phyloP scores from a whole-genome alignment of 2,329 filamentous ascomycete genomes.

The Hypoxylon sp. region DNA sequence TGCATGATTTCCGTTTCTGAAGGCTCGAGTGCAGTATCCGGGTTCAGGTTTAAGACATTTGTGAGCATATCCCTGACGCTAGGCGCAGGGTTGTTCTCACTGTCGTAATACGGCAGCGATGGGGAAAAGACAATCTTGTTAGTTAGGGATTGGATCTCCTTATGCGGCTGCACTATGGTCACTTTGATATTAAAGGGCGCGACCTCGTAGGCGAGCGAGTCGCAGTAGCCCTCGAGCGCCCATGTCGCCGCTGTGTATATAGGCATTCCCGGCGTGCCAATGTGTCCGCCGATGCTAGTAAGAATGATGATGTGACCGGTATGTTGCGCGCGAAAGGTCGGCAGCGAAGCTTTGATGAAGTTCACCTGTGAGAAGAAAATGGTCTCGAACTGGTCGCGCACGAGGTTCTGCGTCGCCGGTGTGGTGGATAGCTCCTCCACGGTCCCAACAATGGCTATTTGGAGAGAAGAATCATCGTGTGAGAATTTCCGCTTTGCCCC shows the following conservation, averaged over 20 bases:
- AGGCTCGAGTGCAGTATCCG: conserved; percentile 70
- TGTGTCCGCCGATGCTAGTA: conserved; percentile 90
- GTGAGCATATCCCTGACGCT: conserved; percentile 86
- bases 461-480: conserved; percentile 35
- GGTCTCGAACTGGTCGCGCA: conserved; percentile 92
- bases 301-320: conserved; percentile 92
- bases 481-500: conserved; percentile 39
- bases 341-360: conserved; percentile 90
- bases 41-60: conserved; percentile 82
- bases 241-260: conserved; percentile 94
- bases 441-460: conserved; percentile 83
- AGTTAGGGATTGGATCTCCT: conserved; percentile 89
- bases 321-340: conserved; percentile 82
- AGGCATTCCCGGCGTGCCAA: conserved; percentile 91
- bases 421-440: conserved; percentile 89
- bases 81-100: conserved; percentile 80
- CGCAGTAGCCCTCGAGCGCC: conserved; percentile 96
- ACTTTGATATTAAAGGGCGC: conserved; percentile 97
- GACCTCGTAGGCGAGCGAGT: conserved; percentile 95
- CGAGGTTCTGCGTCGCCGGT: conserved; percentile 80
- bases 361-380: conserved; percentile 98
- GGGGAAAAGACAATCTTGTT: conserved; percentile 90
- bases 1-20: conserved; percentile 67
- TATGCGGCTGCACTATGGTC: conserved; percentile 94
- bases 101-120: conserved; percentile 75